phyloP scores from a whole-genome alignment of 202 grass and related monocot species.

The Musa balbisiana region DNA sequence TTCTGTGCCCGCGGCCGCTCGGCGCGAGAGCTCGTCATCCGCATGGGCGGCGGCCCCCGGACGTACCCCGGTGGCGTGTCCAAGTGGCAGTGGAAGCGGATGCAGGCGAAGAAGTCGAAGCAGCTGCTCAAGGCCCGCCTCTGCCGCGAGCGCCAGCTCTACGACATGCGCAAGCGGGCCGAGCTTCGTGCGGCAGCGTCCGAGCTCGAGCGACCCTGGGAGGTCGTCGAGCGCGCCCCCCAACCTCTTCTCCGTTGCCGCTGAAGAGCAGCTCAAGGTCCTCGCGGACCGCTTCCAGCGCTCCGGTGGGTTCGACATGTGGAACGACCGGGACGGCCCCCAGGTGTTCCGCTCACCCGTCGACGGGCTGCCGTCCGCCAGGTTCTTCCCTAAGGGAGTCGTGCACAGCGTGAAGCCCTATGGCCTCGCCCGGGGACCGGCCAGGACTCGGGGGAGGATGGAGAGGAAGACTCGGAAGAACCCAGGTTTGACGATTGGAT shows the following conservation, averaged over 20 bases:
- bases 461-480: neutral
- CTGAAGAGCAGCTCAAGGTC: slow-evolving; percentile 74
- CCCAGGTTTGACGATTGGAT: slow-evolving; percentile 12
- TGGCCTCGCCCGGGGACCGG: neutral
- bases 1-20: neutral
- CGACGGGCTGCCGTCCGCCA: slow-evolving; percentile 40
- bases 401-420: slow-evolving; percentile 77
- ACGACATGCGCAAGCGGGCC: slow-evolving; percentile 82
- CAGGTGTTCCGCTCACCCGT: slow-evolving; percentile 51
- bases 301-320: slow-evolving; percentile 82
- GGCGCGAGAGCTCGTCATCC: neutral
- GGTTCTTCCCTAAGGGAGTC: slow-evolving; percentile 77
- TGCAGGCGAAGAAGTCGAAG: slow-evolving; percentile 77
- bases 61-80: slow-evolving; percentile 37
- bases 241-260: slow-evolving; percentile 63
- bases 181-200: slow-evolving; percentile 62
- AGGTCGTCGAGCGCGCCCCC: slow-evolving; percentile 50
- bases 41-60: slow-evolving; percentile 24
- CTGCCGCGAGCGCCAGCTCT: slow-evolving; percentile 84
- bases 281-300: slow-evolving; percentile 90
- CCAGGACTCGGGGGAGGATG: neutral
- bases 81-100: slow-evolving; percentile 99
- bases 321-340: slow-evolving; percentile 87
- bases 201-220: slow-evolving; percentile 85
- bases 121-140: slow-evolving; percentile 94